Conservation (phyloP, 768 basidiomycete species). For the Trametes gibbosa region DNA sequence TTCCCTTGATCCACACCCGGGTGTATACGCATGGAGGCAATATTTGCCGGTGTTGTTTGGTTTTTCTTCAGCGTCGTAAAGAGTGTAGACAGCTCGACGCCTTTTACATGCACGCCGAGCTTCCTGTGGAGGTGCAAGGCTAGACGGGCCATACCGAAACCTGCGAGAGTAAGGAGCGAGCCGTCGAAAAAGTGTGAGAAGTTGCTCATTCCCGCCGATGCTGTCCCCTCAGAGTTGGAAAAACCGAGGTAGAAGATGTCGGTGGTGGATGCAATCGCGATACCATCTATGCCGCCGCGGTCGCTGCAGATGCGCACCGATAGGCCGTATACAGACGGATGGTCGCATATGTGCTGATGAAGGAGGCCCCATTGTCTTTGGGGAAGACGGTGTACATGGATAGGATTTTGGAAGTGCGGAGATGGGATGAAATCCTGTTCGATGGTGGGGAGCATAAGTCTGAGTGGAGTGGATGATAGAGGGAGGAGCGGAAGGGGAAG, state of each 20-base stretch:
- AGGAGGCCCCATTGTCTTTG: background rate
- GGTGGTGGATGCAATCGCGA: conserved; percentile 11
- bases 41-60: conserved; percentile 28
- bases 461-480: no score
- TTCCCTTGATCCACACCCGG: conserved; percentile 1
- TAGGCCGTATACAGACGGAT: conserved; percentile 12
- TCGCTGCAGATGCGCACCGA: conserved; percentile 10
- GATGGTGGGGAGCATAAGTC: no score
- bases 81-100: conserved; percentile 38
- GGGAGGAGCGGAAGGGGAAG: no score
- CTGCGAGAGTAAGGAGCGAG: conserved; percentile 12
- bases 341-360: background rate
- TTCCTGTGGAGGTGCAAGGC: conserved; percentile 33
- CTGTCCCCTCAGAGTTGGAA: no score
- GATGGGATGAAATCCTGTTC: background rate
- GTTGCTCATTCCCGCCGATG: background rate
- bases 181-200: background rate
- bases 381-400: background rate
- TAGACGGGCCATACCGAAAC: conserved; percentile 37
- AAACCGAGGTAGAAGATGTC: conserved; percentile 8
- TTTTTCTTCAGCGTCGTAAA: conserved; percentile 20
- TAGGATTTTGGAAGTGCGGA: background rate
- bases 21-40: conserved; percentile 25
- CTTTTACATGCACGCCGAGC: conserved; percentile 29
- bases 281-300: conserved; percentile 2